Evolutionary conservation across 1,284 basidiomycete species (phyloP), one percentile per base, ranked within the genome.

Genomic region (Leccinum colubrinum): DNA sequence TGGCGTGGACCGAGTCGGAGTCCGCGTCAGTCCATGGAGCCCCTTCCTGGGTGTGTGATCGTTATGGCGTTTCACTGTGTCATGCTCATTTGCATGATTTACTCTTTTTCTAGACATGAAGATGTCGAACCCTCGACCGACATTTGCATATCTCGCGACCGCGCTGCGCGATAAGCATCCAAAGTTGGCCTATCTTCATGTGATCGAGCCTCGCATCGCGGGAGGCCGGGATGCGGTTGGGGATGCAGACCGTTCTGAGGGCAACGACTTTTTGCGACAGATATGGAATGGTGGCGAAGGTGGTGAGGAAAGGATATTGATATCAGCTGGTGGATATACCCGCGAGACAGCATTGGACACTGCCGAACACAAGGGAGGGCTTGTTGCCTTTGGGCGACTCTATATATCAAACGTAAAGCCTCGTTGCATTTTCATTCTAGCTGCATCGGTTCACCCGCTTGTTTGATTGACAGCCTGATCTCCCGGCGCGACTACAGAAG

Each of bases 181-280:
- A 0, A 76, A 79, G 25, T 72, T 88, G 8, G 84, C 84, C 0
- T 89, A 86, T 68, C 64, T 88, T 20, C 87, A 90, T 68, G 73
- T 81, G 46, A 72, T 84, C 30, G 86, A 87, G 67, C 76, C 81
- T 1, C 74, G 79, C n/a, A n/a, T n/a, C 11, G 59, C 65, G 14
- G 74, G 69, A 2, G 58, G 15, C 52, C 22, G 9, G 4, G 65
- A 70, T 7, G 1, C 3, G 20, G 39, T 48, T 1, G 11, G 8
- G 4, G 7, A 20, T 15, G 6, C 22, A 15, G 62, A 60, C 0
- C n/a, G n/a, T n/a, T n/a, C n/a, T n/a, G 66, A 62, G 5, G 46
- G 56, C 8, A 71, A 64, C 0, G 64, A 72, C 11, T 46, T 46
- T 46, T 5, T 46, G 43, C 43, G 43, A 46, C 17, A 46, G n/a